Evolutionary conservation across 176 grass and related monocot genomes (phyloP).

Genomic region (Eremochloa ophiuroides): DNA sequence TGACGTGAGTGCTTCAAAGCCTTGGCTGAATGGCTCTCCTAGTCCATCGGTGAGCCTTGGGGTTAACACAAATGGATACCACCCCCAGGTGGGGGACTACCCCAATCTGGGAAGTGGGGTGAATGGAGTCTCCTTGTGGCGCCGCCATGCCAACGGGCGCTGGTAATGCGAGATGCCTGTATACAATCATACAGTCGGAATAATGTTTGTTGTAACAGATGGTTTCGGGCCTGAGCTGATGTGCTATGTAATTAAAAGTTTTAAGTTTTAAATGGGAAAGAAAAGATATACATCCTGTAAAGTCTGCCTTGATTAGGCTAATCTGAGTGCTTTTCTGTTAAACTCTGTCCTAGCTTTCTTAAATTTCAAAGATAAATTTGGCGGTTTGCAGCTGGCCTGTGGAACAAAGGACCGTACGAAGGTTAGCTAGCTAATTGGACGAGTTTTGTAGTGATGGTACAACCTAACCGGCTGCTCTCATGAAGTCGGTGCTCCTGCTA

Average conservation of each 20-base stretch:
- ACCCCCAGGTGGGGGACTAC: constrained; percentile 41
- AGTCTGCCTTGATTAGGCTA: neutral
- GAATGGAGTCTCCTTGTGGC: constrained; percentile 40
- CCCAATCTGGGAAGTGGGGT: constrained; percentile 27
- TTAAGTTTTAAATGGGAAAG: constrained; percentile 37
- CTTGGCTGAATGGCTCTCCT: constrained; percentile 43
- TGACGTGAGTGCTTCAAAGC: constrained; percentile 43
- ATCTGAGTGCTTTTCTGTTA: neutral
- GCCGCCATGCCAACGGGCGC: constrained; percentile 44
- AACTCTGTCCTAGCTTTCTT: neutral
- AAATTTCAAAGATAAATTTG: neutral
- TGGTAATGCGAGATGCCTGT: constrained; percentile 39
- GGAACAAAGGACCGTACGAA: neutral
- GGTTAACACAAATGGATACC: constrained; percentile 30
- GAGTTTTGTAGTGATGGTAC: neutral
- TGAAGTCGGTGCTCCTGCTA: neutral
- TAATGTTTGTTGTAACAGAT: constrained; percentile 57
- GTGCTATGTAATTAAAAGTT: constrained; percentile 35
- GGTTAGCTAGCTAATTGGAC: neutral
- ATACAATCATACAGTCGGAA: constrained; percentile 37
- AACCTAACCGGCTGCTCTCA: neutral
- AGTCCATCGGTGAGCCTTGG: constrained; percentile 23
- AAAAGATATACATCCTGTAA: constrained; percentile 40
- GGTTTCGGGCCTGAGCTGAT: constrained; percentile 19
- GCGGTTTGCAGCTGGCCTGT: neutral